These are phyloP conservation scores for Haplosporangium gracile DNA, from an alignment of 192 early-diverging fungal genomes.

Conservation along the genomic window DNA sequence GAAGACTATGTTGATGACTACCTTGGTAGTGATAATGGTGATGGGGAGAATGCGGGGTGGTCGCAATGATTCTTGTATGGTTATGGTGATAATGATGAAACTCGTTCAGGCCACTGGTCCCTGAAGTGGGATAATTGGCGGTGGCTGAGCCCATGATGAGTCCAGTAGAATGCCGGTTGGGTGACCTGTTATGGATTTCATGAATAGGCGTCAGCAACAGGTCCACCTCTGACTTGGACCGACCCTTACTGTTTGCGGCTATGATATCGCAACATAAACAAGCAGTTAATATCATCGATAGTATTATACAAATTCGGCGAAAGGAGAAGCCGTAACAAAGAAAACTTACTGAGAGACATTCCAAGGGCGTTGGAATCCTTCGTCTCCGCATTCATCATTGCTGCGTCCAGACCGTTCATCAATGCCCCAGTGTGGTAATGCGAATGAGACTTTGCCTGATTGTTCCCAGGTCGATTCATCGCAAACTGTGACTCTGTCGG, in stretches of 20 bases:
- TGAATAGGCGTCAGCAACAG: conserved; percentile 14
- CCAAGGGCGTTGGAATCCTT: conserved; percentile 1
- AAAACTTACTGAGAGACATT: conserved; percentile 30
- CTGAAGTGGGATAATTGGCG: neutral
- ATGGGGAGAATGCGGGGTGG: neutral
- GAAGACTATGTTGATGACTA: neutral
- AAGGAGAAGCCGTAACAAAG: too few species aligned
- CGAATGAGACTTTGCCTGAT: neutral
- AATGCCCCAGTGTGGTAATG: neutral
- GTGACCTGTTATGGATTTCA: neutral
- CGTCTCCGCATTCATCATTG: neutral
- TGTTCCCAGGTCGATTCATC: conserved; percentile 1
- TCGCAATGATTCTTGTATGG: neutral
- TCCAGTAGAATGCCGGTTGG: conserved; percentile 1
- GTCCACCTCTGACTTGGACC: conserved; percentile 43
- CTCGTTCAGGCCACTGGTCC: neutral
- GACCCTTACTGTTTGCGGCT: conserved; percentile 4
- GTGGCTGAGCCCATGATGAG: neutral
- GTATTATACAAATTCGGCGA: too few species aligned
- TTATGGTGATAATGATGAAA: neutral
- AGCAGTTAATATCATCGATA: too few species aligned
- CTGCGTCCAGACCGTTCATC: neutral
- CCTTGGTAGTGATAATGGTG: neutral
- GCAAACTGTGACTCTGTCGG: conserved; percentile 21
- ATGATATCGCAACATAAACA: neutral